phyloP scores from a whole-genome alignment of 202 grass and related monocot genomes.

The Panicum hallii region DNA sequence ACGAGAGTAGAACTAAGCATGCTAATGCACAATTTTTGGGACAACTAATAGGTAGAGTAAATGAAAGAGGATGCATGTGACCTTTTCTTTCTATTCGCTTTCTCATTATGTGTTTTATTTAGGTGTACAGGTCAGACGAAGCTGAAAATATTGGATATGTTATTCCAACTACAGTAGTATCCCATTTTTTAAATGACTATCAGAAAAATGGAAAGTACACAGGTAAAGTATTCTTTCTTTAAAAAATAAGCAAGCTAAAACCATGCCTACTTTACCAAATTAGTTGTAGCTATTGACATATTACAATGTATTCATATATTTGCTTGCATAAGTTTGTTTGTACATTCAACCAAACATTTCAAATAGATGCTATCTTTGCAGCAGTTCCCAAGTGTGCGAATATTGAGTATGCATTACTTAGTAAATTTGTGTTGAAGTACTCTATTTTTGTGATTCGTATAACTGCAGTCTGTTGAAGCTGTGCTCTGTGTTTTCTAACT shows the following conservation, averaged over 20 bases:
- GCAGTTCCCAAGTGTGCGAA: constrained; percentile 18
- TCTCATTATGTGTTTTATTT: constrained; percentile 77
- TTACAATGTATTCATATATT: neutral
- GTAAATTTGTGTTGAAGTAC: neutral
- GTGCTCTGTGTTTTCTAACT: constrained; percentile 36
- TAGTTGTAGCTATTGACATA: constrained; percentile 19
- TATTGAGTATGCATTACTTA: neutral
- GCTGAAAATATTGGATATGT: constrained; percentile 99
- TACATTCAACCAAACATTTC: neutral
- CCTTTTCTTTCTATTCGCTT: constrained; percentile 23
- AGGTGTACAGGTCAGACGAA: constrained; percentile 94
- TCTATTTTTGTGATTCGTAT: neutral
- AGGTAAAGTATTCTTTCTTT: constrained; percentile 60
- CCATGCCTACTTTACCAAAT: constrained; percentile 26
- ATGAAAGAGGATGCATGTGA: neutral
- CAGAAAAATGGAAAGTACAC: constrained; percentile 93
- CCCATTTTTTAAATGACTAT: constrained; percentile 97
- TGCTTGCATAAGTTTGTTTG: neutral
- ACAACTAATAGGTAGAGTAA: constrained; percentile 30
- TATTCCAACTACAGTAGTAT: constrained; percentile 97
- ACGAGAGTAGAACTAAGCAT: constrained; percentile 9
- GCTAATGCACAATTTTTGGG: neutral
- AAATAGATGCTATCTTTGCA: constrained; percentile 1
- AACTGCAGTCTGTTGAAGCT: constrained; percentile 28
- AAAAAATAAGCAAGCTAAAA: constrained; percentile 30